Conservation (phyloP, 805 yeast genomes). For the Groenewaldozyma salmanticensis region DNA sequence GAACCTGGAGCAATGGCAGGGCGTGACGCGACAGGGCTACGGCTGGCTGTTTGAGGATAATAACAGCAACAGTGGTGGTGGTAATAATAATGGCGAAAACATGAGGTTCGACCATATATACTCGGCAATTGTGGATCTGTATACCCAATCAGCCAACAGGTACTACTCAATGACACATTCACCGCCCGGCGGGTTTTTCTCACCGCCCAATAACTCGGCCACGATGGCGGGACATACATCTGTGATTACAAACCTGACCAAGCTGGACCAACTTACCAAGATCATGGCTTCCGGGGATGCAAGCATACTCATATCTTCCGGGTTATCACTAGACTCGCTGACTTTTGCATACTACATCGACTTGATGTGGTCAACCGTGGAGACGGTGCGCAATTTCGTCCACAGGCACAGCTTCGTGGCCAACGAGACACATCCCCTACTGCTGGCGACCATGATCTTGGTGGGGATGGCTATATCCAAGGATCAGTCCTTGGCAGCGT, state of each 20-base stretch:
- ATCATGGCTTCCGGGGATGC: background rate
- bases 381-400: slow-evolving; percentile 16
- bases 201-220: background rate
- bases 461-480: slow-evolving; percentile 23
- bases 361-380: slow-evolving; percentile 19
- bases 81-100: too few relatives aligned
- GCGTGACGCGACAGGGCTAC: background rate
- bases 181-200: background rate
- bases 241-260: background rate
- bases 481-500: slow-evolving; percentile 7
- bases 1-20: background rate
- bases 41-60: background rate
- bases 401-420: slow-evolving; percentile 24
- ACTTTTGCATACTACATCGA: slow-evolving; percentile 13
- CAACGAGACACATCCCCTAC: slow-evolving; percentile 16
- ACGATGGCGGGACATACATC: too few relatives aligned
- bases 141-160: background rate
- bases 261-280: background rate
- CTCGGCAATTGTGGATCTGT: background rate
- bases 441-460: slow-evolving; percentile 21
- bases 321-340: slow-evolving; percentile 3
- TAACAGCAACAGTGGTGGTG: too few relatives aligned
- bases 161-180: background rate
- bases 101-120: background rate
- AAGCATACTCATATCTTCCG: background rate